Conservation (phyloP, 148 eudicot genomes). For the Dianthus caryophyllus region DNA sequence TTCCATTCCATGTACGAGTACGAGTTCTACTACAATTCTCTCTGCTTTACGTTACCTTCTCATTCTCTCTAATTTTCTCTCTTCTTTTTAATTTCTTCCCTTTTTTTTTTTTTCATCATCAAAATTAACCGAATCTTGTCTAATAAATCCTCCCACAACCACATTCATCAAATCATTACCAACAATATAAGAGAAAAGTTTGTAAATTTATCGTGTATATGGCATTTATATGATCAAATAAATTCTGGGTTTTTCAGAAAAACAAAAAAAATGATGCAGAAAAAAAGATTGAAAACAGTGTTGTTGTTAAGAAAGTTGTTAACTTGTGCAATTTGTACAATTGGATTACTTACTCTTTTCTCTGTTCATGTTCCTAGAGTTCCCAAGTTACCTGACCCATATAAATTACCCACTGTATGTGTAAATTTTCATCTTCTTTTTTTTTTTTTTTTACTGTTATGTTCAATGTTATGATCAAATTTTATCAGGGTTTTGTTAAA, state of each 20-base stretch:
- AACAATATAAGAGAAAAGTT: background rate
- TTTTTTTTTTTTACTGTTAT: background rate
- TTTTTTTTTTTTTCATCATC: background rate
- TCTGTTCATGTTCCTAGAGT: conserved; percentile 50
- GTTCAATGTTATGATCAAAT: background rate
- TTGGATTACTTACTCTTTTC: conserved; percentile 56
- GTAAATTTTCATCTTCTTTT: conserved; percentile 1
- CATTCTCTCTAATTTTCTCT: background rate
- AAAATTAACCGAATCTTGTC: background rate
- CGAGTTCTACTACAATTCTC: background rate
- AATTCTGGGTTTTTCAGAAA: conserved; percentile 9
- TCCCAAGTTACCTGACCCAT: conserved; percentile 48
- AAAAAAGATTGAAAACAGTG: conserved; percentile 45
- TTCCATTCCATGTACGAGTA: background rate
- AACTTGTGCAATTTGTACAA: conserved; percentile 53
- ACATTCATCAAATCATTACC: conserved; percentile 3
- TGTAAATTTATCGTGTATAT: background rate
- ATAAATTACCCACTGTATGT: conserved; percentile 58
- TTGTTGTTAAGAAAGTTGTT: conserved; percentile 44
- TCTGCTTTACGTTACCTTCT: conserved; percentile 4
- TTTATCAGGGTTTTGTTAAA: background rate
- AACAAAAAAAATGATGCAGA: conserved; percentile 46
- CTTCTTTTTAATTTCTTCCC: no score
- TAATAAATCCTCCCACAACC: background rate
- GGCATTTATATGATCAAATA: conserved; percentile 14